Percentiles rank a stretch among this genome's conserved stretches.
Conservation (phyloP, 2,329 filamentous ascomycete genomes). For the Daldinia eschscholtzii region DNA sequence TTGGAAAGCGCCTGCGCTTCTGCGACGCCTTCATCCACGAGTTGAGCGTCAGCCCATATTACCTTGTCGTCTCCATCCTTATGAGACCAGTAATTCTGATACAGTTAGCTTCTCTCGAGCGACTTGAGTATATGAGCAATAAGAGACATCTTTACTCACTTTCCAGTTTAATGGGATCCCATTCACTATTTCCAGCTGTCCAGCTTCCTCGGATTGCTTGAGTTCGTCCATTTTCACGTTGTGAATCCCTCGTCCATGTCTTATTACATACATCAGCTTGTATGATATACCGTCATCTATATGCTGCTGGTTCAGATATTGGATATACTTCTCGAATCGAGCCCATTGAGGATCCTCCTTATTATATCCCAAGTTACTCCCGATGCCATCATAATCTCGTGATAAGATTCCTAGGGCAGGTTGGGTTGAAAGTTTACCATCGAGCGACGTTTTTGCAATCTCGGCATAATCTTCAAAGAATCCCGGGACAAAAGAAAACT, state of each 20-base stretch:
- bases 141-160: not conserved
- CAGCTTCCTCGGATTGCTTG: slow-evolving; percentile 13
- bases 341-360: slow-evolving; percentile 23
- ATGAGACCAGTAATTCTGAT: slow-evolving; percentile 34
- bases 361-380: not conserved
- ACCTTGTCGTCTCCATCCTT: slow-evolving; percentile 33
- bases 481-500: not conserved
- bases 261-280: slow-evolving; percentile 38
- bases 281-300: slow-evolving; percentile 24
- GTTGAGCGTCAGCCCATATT: slow-evolving; percentile 34
- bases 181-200: slow-evolving; percentile 14
- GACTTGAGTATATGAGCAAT: not conserved
- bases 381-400: not conserved
- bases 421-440: slow-evolving; percentile 3
- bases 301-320: slow-evolving; percentile 18
- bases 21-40: slow-evolving; percentile 28
- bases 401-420: slow-evolving; percentile 7
- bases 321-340: slow-evolving; percentile 22
- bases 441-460: not conserved
- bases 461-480: not conserved
- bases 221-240: slow-evolving; percentile 39
- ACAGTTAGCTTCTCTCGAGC: not conserved
- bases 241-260: slow-evolving; percentile 35
- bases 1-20: slow-evolving; percentile 24
- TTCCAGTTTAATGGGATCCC: slow-evolving; percentile 8